These are phyloP conservation scores for Lachnellula occidentalis DNA, from an alignment of 2,329 filamentous ascomycete genomes.

Conservation along the genomic window DNA sequence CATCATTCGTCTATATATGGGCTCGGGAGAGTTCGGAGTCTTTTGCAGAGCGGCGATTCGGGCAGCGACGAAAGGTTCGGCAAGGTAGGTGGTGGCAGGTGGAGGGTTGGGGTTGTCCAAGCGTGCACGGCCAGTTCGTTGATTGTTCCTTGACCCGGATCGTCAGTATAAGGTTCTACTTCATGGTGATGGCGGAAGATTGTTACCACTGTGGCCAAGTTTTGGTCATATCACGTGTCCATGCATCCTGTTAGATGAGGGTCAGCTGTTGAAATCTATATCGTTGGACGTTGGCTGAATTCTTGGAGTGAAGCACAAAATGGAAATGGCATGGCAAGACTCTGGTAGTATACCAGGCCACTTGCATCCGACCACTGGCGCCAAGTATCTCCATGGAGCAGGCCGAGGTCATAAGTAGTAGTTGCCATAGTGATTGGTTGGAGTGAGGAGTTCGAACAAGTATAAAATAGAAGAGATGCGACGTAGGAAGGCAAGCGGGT, in stretches of 20 bases:
- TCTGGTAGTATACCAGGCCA: neutral
- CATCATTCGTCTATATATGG: neutral
- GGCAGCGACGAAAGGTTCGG: neutral
- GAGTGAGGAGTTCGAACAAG: no score
- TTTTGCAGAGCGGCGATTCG: neutral
- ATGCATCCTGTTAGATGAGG: neutral
- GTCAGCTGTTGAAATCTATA: neutral
- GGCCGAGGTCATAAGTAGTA: neutral
- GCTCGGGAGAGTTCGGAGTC: neutral
- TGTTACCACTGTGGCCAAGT: constrained; percentile 1
- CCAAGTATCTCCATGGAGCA: neutral
- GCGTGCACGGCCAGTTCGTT: neutral
- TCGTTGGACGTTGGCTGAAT: no score
- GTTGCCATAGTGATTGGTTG: no score
- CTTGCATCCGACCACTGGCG: neutral
- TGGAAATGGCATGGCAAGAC: neutral
- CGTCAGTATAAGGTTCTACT: no score
- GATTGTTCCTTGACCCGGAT: neutral
- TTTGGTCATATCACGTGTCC: neutral
- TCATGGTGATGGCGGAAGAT: neutral
- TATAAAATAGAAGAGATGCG: no score
- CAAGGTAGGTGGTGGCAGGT: constrained; percentile 1
- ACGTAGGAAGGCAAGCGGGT: no score
- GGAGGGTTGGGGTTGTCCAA: neutral
- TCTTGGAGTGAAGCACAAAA: neutral